Evolutionary conservation across 2,329 filamentous ascomycete species (phyloP).

Genomic region (Aspergillus sp.): DNA sequence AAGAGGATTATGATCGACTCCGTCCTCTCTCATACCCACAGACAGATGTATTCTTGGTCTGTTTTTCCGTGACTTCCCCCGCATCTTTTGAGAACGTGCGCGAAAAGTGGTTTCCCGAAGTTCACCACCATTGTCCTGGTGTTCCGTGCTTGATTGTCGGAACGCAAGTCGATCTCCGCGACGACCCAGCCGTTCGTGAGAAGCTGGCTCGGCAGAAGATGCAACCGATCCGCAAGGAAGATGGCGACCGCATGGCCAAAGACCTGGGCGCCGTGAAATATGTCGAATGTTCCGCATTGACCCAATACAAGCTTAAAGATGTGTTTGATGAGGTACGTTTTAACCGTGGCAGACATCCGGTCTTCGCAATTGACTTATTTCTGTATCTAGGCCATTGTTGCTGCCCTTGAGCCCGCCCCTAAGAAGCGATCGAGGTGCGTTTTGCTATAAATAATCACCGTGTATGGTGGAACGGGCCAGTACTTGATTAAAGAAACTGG

Average conservation of each 20-base stretch:
- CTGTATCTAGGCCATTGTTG: constrained; percentile 78
- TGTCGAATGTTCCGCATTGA: constrained; percentile 96
- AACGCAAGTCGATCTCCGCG: constrained; percentile 93
- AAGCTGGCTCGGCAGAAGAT: constrained; percentile 97
- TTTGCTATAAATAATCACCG: constrained; percentile 56
- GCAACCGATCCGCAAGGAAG: constrained; percentile 85
- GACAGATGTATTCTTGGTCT: constrained; percentile 98
- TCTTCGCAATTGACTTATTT: constrained; percentile 2
- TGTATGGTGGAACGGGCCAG: constrained; percentile 12
- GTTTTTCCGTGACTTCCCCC: constrained; percentile 96
- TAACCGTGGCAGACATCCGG: not conserved
- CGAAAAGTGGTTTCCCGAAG: constrained; percentile 98
- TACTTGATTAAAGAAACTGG: constrained; percentile 3
- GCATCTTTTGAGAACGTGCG: constrained; percentile 99
- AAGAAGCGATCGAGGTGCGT: constrained; percentile 78
- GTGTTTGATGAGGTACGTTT: constrained; percentile 91
- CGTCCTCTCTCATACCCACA: constrained; percentile 96
- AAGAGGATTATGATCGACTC: constrained; percentile 98
- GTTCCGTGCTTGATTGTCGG: constrained; percentile 97
- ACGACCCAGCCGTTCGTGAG: constrained; percentile 81
- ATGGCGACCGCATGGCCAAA: constrained; percentile 94
- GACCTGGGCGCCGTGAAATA: constrained; percentile 98
- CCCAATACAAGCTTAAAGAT: constrained; percentile 98
- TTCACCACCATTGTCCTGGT: constrained; percentile 96
- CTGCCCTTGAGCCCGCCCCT: constrained; percentile 81